Conservation (phyloP, 2,329 filamentous ascomycete genomes). For the Chalara sp. region DNA sequence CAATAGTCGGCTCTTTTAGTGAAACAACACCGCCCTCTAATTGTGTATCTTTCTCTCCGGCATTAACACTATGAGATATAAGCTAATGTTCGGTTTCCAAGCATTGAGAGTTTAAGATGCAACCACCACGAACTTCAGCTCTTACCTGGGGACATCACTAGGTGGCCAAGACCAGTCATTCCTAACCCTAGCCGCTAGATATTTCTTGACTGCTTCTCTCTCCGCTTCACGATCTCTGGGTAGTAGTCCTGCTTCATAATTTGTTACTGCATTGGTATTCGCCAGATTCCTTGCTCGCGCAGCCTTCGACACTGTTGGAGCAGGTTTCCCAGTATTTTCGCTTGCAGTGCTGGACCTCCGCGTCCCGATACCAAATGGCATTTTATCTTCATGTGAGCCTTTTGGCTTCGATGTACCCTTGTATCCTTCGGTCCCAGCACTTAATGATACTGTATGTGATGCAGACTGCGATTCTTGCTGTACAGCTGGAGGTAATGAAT, state of each 20-base stretch:
- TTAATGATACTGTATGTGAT: no score
- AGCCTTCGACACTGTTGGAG: not conserved
- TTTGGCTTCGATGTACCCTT: not conserved
- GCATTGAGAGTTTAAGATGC: no score
- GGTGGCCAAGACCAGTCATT: constrained; percentile 51
- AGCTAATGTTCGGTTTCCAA: no score
- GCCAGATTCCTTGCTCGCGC: constrained; percentile 21
- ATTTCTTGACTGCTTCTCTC: constrained; percentile 54
- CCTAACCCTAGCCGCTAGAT: constrained; percentile 46
- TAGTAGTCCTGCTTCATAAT: constrained; percentile 52
- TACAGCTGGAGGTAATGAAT: no score
- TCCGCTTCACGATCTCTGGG: constrained; percentile 56
- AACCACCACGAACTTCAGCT: no score
- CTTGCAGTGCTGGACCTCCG: constrained; percentile 4
- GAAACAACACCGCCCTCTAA: no score
- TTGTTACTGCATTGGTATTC: constrained; percentile 31
- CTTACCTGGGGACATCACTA: not conserved
- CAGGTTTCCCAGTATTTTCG: not conserved
- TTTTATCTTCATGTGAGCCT: constrained; percentile 12
- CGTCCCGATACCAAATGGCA: constrained; percentile 16
- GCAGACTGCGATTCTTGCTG: no score
- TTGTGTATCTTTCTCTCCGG: no score
- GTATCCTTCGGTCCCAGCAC: not conserved
- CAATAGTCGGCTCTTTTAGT: no score
- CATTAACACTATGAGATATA: no score